Evolutionary conservation across 345 rosid genomes (phyloP), one percentile per base, ranked within the genome.

Genomic region (Sisymbrium altissimum): DNA sequence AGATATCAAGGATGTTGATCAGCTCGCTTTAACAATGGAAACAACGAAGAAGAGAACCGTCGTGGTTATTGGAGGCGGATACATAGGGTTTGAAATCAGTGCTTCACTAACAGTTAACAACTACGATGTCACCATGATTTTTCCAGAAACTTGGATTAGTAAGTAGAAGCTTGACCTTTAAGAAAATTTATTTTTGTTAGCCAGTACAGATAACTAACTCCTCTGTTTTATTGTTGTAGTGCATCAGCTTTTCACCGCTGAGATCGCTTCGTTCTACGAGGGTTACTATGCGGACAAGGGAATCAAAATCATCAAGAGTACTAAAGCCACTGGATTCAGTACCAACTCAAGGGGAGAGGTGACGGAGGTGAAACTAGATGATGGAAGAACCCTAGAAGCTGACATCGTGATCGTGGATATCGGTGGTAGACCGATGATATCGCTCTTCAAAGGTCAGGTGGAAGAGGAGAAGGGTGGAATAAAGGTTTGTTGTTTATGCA

Each of bases 351-450:
- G 27, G 9, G 78, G 73, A 44, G 64, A 64, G 38, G 64, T 67
- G 7, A 88, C 82, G 73, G 92, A 91, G 74, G 98, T 91, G 75
- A 78, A 86, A 58, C 81, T 94, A 32, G 87, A 88, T 84, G 98
- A 91, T 63, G 96, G 97, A 25, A 82, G 90, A 70, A 90, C 82
- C 4, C 64, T 91, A 81, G 92, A 88, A 78, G 97, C 93, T 44
- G 93, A 94, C 75, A 86, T 94, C 48, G 97, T 91, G 64, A 82
- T 94, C 57, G 97, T 91, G 5, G 96, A 96, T 73, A 89, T 89
- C 41, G 98, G 98, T 43, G 96, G 83, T 71, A 85, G 88, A 77
- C 71, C 75, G 5, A 18, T 29, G 32, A 48, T 17, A n/a, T 62
- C 67, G 3, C 59, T 77, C 78, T 87, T 93, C 78, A 89, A 87